Percentiles rank a stretch among this genome's conserved stretches.
phyloP scores from a whole-genome alignment of 1,139 yeast species.

The Suhomyces yuchorum region DNA sequence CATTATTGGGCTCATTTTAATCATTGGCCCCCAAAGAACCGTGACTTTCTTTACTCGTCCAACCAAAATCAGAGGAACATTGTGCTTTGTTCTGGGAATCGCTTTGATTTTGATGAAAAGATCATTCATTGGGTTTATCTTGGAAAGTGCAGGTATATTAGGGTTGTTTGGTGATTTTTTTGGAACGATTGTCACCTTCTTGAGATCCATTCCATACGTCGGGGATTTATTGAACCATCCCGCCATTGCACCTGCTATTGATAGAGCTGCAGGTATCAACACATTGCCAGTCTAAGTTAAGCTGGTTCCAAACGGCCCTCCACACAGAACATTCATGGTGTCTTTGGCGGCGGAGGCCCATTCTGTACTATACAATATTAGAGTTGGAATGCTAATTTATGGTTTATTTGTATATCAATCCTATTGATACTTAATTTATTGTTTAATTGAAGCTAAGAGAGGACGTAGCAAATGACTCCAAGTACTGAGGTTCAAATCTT shows the following conservation, averaged over 20 bases:
- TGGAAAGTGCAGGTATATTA: constrained; percentile 85
- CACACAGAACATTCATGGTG: constrained; percentile 1
- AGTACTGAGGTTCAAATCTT: constrained; percentile 1
- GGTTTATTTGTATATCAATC: background rate
- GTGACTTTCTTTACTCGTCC: constrained; percentile 84
- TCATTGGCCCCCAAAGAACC: constrained; percentile 88
- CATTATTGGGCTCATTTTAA: constrained; percentile 76
- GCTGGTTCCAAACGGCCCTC: too few relatives aligned
- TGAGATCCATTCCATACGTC: constrained; percentile 83
- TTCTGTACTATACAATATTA: constrained; percentile 8
- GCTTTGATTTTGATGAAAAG: constrained; percentile 70
- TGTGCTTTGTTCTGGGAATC: constrained; percentile 77
- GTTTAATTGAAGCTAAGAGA: background rate
- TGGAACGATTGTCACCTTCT: constrained; percentile 85
- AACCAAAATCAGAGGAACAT: constrained; percentile 79
- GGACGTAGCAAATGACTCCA: too few relatives aligned
- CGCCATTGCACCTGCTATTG: constrained; percentile 69
- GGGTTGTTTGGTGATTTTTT: constrained; percentile 91
- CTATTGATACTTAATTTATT: background rate
- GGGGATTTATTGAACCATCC: constrained; percentile 89
- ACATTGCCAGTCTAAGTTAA: constrained; percentile 41
- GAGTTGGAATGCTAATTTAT: constrained; percentile 1
- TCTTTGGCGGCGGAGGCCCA: background rate
- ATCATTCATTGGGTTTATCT: constrained; percentile 80
- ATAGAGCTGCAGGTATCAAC: constrained; percentile 49